Evolutionary conservation across 2,329 filamentous ascomycete genomes (phyloP).

Genomic region (Setomelanomma holmii): DNA sequence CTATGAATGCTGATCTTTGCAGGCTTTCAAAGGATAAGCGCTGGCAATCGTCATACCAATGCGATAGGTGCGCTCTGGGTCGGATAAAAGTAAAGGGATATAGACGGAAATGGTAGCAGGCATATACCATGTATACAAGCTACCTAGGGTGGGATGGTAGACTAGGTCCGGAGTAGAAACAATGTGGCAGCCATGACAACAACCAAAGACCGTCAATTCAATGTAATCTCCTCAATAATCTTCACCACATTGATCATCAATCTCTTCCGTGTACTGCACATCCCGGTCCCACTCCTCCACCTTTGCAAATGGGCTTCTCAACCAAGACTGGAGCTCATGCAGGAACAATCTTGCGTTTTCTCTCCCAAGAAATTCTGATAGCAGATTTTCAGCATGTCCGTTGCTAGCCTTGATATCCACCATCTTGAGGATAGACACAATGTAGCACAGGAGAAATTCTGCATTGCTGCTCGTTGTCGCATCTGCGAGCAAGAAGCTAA

Average conservation of each 20-base stretch:
- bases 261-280: constrained; percentile 69
- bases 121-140: background rate
- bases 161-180: background rate
- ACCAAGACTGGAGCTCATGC: constrained; percentile 83
- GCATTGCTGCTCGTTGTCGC: constrained; percentile 66
- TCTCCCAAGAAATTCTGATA: constrained; percentile 79
- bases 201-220: too few relatives aligned
- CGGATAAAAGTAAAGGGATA: too few relatives aligned
- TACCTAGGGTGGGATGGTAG: background rate
- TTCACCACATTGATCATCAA: constrained; percentile 9
- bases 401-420: constrained; percentile 80
- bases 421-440: constrained; percentile 81
- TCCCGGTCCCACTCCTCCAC: constrained; percentile 80
- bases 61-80: too few relatives aligned
- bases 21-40: too few relatives aligned
- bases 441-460: constrained; percentile 86
- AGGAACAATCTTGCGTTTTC: constrained; percentile 77
- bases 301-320: constrained; percentile 78
- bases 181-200: background rate
- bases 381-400: constrained; percentile 79
- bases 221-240: too few relatives aligned
- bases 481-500: constrained; percentile 69
- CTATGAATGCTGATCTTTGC: too few relatives aligned
- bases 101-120: background rate
- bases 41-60: too few relatives aligned